Percentiles rank a stretch among this genome's conserved stretches.
Conservation (phyloP, 768 basidiomycete species). For the Crucibulum laeve region DNA sequence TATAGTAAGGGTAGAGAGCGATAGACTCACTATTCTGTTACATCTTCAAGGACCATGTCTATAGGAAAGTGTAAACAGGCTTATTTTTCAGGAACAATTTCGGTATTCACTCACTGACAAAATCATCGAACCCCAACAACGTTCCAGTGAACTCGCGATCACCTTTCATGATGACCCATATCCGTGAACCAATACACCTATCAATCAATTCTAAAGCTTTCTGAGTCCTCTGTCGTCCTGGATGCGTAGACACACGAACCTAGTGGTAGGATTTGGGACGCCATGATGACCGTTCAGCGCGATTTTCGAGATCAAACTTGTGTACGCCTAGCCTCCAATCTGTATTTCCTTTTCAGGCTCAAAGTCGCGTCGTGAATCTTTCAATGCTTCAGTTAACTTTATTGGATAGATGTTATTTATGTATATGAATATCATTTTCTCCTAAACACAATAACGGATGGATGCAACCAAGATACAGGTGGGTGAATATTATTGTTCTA, state of each 20-base stretch:
- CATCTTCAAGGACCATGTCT: conserved; percentile 97
- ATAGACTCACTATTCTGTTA: conserved; percentile 83
- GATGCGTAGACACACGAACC: conserved; percentile 36
- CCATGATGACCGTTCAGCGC: conserved; percentile 43
- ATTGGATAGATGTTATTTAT: neutral
- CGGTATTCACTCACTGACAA: conserved; percentile 80
- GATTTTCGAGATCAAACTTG: too few relatives aligned
- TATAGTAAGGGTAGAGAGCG: neutral
- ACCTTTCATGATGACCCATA: conserved; percentile 98
- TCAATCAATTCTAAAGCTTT: conserved; percentile 58
- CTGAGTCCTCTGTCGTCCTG: neutral
- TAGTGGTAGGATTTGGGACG: conserved; percentile 91
- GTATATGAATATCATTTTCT: neutral
- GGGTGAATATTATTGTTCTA: conserved; percentile 13
- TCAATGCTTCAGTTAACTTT: neutral
- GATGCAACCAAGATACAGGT: conserved; percentile 18
- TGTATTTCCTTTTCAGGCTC: too few relatives aligned
- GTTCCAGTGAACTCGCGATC: conserved; percentile 97
- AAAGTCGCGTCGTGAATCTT: neutral
- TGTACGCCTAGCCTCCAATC: too few relatives aligned
- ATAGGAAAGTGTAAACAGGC: neutral
- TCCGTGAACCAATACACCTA: conserved; percentile 92
- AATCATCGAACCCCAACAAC: conserved; percentile 95
- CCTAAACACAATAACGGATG: neutral
- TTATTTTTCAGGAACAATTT: neutral